Base-by-base conservation (phyloP, 1,139 yeast genomes). In the Hyphopichia pseudoburtonii region DNA sequence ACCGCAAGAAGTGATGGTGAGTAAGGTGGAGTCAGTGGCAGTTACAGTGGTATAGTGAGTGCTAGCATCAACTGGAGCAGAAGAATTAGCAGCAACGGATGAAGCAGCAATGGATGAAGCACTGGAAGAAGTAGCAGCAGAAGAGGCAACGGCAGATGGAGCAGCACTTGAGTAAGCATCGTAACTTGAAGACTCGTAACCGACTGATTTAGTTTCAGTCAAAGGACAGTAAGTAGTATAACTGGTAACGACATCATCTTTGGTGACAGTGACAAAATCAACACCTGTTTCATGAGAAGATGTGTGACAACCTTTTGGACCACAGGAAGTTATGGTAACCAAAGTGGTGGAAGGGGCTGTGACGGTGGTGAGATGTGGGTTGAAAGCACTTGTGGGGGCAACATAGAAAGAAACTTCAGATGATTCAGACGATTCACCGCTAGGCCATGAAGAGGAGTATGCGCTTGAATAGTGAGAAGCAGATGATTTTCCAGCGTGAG, bases 191-290 rank as follows among this genome's bases (percentile, higher is more conserved):
- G n/a, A n/a, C n/a, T n/a, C n/a, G n/a, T n/a, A n/a, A 15, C 29
- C 29, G 11, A n/a, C 11, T 5, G 31, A 18, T 28, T 28, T 28
- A 15, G 52, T 33, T 4, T 24, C 42, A 12, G 57, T 43, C 42
- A 57, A 42, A 26, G 64, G 64, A 46, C 64, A 61, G 51, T 48
- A 60, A 24, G 68, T 59, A 32, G 64, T 57, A 48, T 55, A 57
- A 19, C 51, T 37, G 18, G 64, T 51, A 35, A 46, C 39, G 11
- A 21, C 27, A 24, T 44, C 50, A 21, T 45, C 46, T 14, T 38
- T 39, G 23, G 54, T 50, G 28, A 39, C 42, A 12, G 56, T 51
- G 10, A 50, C 46, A 17, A 38, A 39, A 14, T 41, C 40, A 16
- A 49, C 40, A 36, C 68, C 70, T n/a, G 71, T 62, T 28, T 65